These are phyloP conservation scores for Sphagnum contortum DNA, from an alignment of 225 moss, liverwort and hornwort genomes.

Conservation along the genomic window DNA sequence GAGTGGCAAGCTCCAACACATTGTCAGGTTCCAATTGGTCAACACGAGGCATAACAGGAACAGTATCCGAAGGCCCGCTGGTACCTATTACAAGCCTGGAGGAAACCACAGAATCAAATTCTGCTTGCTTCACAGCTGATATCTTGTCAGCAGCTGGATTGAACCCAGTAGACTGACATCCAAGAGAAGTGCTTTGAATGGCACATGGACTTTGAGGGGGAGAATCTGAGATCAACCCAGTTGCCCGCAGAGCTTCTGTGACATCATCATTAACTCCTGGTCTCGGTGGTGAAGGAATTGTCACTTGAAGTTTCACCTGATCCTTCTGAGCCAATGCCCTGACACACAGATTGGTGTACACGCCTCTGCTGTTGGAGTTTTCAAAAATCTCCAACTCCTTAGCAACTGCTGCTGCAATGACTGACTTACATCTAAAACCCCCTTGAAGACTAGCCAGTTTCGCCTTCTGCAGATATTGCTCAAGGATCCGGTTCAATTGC, in stretches of 20 bases:
- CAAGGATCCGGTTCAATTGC: conserved; percentile 84
- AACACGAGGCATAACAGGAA: background rate
- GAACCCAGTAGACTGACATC: no score
- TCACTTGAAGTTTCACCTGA: conserved; percentile 30
- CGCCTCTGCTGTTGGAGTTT: conserved; percentile 74
- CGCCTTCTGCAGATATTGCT: conserved; percentile 66
- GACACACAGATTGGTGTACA: conserved; percentile 87
- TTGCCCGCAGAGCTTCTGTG: conserved; percentile 44
- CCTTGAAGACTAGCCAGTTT: conserved; percentile 39
- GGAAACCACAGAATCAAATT: no score
- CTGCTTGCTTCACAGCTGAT: no score
- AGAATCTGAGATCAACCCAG: conserved; percentile 61
- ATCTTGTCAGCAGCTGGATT: no score
- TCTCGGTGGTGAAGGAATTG: conserved; percentile 27
- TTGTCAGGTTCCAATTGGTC: conserved; percentile 23
- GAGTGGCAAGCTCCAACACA: conserved; percentile 41
- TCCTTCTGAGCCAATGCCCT: conserved; percentile 69
- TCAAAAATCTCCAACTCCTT: conserved; percentile 74
- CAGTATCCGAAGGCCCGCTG: background rate
- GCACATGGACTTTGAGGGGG: conserved; percentile 33
- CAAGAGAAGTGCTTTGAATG: conserved; percentile 1
- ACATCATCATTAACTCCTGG: conserved; percentile 21
- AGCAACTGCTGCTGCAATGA: conserved; percentile 58
- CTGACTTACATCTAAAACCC: conserved; percentile 52
- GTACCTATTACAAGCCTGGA: no score